A percentile compares a stretch with the other conserved stretches of the same genome.
Conservation (phyloP, 139 green algal genomes). For the Tetradesmus lagerheimii region DNA sequence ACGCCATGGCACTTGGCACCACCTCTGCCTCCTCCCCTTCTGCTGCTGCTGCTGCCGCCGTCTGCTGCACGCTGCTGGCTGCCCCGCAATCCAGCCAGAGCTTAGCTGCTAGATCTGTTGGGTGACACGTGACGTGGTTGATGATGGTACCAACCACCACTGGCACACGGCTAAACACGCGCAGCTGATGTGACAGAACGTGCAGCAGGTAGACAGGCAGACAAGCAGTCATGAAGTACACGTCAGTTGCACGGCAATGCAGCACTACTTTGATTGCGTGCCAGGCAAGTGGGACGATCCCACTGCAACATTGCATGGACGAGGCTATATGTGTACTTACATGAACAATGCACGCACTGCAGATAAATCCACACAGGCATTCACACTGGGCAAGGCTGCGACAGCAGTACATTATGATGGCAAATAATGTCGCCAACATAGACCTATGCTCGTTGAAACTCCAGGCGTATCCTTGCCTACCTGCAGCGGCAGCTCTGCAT, state of each 20-base stretch:
- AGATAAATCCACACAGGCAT: no score
- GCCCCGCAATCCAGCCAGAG: slow-evolving; percentile 27
- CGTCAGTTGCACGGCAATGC: neutral
- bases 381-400: no score
- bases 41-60: slow-evolving; percentile 14
- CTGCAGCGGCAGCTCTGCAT: slow-evolving; percentile 52
- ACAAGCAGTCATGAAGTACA: neutral
- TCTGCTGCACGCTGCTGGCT: neutral
- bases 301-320: no score
- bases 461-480: slow-evolving; percentile 31
- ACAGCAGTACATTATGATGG: no score
- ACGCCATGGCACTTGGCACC: neutral
- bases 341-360: no score
- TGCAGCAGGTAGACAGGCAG: neutral
- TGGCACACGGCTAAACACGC: slow-evolving; percentile 36
- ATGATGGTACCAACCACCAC: slow-evolving; percentile 48
- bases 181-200: slow-evolving; percentile 32
- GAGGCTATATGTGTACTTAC: no score
- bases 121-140: slow-evolving; percentile 16
- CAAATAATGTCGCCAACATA: no score
- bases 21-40: neutral
- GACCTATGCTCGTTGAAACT: no score
- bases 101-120: slow-evolving; percentile 33
- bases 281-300: no score
- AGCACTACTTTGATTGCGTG: no score